A percentile compares a stretch with the other conserved stretches of the same genome.
phyloP scores from a whole-genome alignment of 371 early-diverging fungal genomes.

The Zancudomyces culisetae region DNA sequence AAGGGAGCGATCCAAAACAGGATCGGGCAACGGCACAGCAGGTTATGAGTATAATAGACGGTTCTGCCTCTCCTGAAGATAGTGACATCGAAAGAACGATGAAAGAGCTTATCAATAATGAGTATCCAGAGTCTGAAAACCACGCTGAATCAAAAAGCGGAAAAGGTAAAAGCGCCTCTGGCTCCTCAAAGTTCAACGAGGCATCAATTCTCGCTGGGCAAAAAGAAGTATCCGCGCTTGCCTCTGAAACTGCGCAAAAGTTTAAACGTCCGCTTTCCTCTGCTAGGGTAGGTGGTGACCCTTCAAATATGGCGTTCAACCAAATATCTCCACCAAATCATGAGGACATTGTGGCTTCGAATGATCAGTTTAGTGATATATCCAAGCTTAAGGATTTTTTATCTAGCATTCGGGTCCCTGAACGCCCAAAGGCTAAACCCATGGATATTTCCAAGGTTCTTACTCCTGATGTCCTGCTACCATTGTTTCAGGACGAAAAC shows the following conservation, averaged over 20 bases:
- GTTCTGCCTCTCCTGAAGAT: slow-evolving; percentile 1
- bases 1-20: slow-evolving; percentile 33
- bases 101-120: background rate
- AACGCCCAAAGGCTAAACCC: background rate
- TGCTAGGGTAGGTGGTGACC: slow-evolving; percentile 20
- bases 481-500: slow-evolving; percentile 33
- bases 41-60: slow-evolving; percentile 5
- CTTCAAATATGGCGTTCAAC: slow-evolving; percentile 4
- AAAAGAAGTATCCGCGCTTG: slow-evolving; percentile 19
- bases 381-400: slow-evolving; percentile 16
- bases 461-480: slow-evolving; percentile 27
- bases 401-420: slow-evolving; percentile 11
- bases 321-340: background rate
- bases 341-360: slow-evolving; percentile 9
- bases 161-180: background rate
- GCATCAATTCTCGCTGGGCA: slow-evolving; percentile 13
- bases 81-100: slow-evolving; percentile 6
- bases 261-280: slow-evolving; percentile 6
- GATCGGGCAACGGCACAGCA: slow-evolving; percentile 3
- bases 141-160: background rate
- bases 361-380: slow-evolving; percentile 4
- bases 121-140: background rate
- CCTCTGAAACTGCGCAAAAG: slow-evolving; percentile 6
- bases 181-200: slow-evolving; percentile 5
- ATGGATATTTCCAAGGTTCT: slow-evolving; percentile 30